Percentiles rank a stretch among this genome's conserved stretches.
phyloP scores from a whole-genome alignment of 2,329 filamentous ascomycete genomes.

The Hymenoscyphus repandus region DNA sequence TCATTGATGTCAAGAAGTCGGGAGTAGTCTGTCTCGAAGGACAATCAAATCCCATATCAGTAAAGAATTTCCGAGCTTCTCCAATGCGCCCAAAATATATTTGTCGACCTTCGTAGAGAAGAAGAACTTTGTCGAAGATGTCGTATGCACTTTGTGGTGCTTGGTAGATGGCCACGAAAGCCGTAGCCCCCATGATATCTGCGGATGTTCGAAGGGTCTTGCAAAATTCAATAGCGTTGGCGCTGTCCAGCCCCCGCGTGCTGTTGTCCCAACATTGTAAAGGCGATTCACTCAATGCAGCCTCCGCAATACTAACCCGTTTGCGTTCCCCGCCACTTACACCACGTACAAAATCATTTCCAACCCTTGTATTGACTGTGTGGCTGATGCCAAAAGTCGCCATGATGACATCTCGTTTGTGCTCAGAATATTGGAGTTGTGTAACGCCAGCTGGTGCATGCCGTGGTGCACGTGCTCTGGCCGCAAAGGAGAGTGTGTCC shows the following conservation, averaged over 20 bases:
- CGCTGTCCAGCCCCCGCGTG: conserved; percentile 61
- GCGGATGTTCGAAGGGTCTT: conserved; percentile 59
- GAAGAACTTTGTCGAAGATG: conserved; percentile 61
- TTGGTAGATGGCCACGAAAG: conserved; percentile 65
- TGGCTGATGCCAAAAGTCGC: conserved; percentile 68
- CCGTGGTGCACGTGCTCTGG: conserved; percentile 61
- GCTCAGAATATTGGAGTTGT: conserved; percentile 43
- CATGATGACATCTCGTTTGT: conserved; percentile 51
- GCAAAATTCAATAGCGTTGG: conserved; percentile 67
- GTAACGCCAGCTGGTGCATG: conserved; percentile 56
- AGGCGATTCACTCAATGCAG: conserved; percentile 51
- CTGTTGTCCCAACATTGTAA: conserved; percentile 67
- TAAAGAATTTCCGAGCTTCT: conserved; percentile 60
- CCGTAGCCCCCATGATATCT: conserved; percentile 55
- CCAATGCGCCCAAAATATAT: conserved; percentile 64
- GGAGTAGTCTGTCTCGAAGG: conserved; percentile 61
- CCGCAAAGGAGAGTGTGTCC: conserved; percentile 67
- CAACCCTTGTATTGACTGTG: conserved; percentile 66
- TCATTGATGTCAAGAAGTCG: conserved; percentile 66
- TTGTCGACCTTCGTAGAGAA: conserved; percentile 63
- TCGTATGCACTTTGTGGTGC: conserved; percentile 58
- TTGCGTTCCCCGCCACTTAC: conserved; percentile 67
- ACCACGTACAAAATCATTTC: conserved; percentile 64
- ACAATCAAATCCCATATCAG: conserved; percentile 55
- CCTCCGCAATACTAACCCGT: conserved; percentile 75